Percentiles rank a stretch among this genome's conserved stretches.
Evolutionary conservation across 768 basidiomycete species (phyloP).

Genomic region (Leccinum obscurum): DNA sequence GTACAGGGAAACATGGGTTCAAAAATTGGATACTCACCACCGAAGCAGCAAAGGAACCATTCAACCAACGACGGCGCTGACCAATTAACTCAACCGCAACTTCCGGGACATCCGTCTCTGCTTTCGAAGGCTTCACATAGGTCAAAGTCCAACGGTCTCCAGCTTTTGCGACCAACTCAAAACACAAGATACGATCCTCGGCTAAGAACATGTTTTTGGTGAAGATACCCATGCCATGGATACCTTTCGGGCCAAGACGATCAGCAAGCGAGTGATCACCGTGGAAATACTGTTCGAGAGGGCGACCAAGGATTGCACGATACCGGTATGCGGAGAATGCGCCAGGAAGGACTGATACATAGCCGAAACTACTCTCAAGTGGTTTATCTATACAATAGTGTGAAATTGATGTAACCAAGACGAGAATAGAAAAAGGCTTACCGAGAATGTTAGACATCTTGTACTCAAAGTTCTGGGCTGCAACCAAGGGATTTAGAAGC

Average conservation of each 20-base stretch:
- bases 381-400: constrained; percentile 67
- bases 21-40: constrained; percentile 52
- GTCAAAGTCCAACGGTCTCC: constrained; percentile 85
- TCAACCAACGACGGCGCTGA: constrained; percentile 95
- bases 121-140: constrained; percentile 93
- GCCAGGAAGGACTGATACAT: constrained; percentile 92
- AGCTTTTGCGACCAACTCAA: constrained; percentile 92
- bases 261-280: constrained; percentile 90
- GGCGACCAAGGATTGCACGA: constrained; percentile 87
- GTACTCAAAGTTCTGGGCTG: constrained; percentile 97
- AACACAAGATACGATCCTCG: constrained; percentile 96
- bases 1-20: neutral
- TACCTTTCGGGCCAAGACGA: constrained; percentile 89
- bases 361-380: constrained; percentile 92
- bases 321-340: constrained; percentile 97
- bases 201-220: constrained; percentile 92
- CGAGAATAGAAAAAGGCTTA: constrained; percentile 27
- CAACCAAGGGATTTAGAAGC: constrained; percentile 87
- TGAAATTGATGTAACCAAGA: constrained; percentile 11
- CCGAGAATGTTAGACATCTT: constrained; percentile 98
- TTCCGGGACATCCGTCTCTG: constrained; percentile 96
- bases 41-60: constrained; percentile 89
- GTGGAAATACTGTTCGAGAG: constrained; percentile 82
- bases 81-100: constrained; percentile 89
- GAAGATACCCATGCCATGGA: constrained; percentile 96